Conservation (phyloP, 345 rosid genomes). For the Atalantia buxifolia region DNA sequence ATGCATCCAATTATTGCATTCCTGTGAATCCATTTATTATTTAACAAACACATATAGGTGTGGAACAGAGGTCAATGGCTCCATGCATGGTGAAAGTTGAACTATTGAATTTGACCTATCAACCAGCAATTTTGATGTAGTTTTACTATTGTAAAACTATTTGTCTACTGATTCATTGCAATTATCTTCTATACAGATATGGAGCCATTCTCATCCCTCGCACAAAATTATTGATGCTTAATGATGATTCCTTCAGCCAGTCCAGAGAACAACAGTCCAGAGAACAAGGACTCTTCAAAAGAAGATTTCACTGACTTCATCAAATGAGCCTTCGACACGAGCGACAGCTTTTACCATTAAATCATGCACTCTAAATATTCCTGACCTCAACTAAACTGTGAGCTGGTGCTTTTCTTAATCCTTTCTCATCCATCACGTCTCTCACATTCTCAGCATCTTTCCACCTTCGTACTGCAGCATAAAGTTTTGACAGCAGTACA, state of each 20-base stretch:
- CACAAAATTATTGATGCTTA: neutral
- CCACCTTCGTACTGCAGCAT: constrained; percentile 59
- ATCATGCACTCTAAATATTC: constrained; percentile 4
- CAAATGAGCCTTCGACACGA: neutral
- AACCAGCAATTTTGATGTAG: neutral
- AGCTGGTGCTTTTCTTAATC: constrained; percentile 53
- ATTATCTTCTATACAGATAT: neutral
- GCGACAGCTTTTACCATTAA: neutral
- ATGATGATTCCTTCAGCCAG: neutral
- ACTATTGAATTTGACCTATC: neutral
- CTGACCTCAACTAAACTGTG: constrained; percentile 47
- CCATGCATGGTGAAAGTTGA: neutral
- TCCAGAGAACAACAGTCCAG: too few relatives aligned
- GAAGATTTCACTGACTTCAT: neutral
- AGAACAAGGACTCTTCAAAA: neutral
- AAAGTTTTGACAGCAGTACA: constrained; percentile 49
- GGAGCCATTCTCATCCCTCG: neutral
- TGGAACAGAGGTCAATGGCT: neutral
- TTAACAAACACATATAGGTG: neutral
- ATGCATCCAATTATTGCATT: neutral
- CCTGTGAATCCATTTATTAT: neutral
- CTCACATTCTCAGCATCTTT: constrained; percentile 61
- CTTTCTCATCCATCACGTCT: constrained; percentile 38
- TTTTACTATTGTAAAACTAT: too few relatives aligned
- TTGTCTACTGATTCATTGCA: neutral